Base-by-base conservation (phyloP, 192 early-diverging fungal species). In the Kappamyces sp. region DNA sequence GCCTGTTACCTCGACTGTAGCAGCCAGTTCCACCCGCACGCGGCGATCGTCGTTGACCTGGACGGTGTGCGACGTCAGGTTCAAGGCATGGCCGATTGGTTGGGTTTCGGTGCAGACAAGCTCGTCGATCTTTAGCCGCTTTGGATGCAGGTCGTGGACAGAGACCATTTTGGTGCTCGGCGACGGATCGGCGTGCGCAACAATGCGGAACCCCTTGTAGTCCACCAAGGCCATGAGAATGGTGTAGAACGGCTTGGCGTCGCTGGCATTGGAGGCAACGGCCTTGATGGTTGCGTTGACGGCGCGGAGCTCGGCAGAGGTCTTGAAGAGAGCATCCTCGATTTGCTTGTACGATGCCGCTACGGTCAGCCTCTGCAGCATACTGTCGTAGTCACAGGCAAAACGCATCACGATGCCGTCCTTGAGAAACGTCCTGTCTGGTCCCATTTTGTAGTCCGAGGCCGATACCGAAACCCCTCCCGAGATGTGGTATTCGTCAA, bases 171-270 rank as follows among this genome's bases (percentile, higher is more conserved):
- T 3, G 49, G 1, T 6, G 37, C 11, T 11, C 12, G n/a, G 29
- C 14, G 67, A 64, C 66, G 68, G 67, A 40, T 75, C 69, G 2
- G 76, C 74, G 52, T 72, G 75, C 3, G 71, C 70, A 46, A 81
- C 72, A 32, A 81, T 53, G 12, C 79, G 39, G 61, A 81, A 81
- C 5, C 79, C 79, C 53, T 79, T 81, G 68, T 81, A 81, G 54
- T 81, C 79, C 32, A 81, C 49, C 33, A 75, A 36, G 32, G 65
- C 65, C 73, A 79, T 77, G 29, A 81, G 49, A 6, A 66, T 60
- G 3, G 75, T 77, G 48, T 69, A 60, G 5, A 79, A 57, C n/a
- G 61, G 65, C 5, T 5, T n/a, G n/a, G 54, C 39, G 4, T 60
- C 50, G 39, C 59, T 41, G 14, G 67, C 51, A 22, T 64, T 31